Evolutionary conservation across 192 early-diverging fungal species (phyloP), one percentile per base, ranked within the genome.

Genomic region (Gamsiella multidivaricata): DNA sequence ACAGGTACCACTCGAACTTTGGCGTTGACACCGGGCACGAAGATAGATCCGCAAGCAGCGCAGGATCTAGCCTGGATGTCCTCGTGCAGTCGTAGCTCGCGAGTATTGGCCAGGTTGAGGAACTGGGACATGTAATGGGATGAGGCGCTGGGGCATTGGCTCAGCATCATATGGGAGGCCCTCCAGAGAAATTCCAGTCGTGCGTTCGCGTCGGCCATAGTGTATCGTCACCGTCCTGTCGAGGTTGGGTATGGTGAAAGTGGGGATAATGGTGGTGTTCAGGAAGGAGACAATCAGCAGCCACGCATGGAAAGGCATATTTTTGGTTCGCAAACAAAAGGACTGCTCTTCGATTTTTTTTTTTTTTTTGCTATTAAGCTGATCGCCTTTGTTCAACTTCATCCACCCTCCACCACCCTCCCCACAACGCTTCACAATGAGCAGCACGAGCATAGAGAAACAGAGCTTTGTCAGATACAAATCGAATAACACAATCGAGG

Each of bases 401-500:
- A 52, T 4, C 25, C 5, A 34, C 33, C 10, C 9, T 34, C 36
- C 54, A 55, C 9, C 37, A 14, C 11, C 41, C n/a, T 46, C 23
- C 20, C 18, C 31, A 53, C 4, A 28, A 60, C 18, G 34, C 32
- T 36, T 37, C 54, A 14, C 25, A 28, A 39, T 34, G 15, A 49
- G 32, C 61, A 46, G 17, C 45, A 10, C 10, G 22, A 67, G 43
- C 18, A 8, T 62, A 28, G 69, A 71, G 45, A 71, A 69, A 60
- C 74, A 78, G 47, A 78, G 74, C 61, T 78, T 78, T 26, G 65
- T 54, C 49, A 61, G 45, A 15, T 78, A 78, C 49, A 78, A 89
- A 82, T 33, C 64, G 32, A 36, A 55, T 67, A 55, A 78, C 60
- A 78, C 41, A 14, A 92, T 96, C 61, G 91, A 91, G 62, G 86